Evolutionary conservation across 2,329 filamentous ascomycete genomes (phyloP).

Genomic region (Chrysoporthe austroafricana): DNA sequence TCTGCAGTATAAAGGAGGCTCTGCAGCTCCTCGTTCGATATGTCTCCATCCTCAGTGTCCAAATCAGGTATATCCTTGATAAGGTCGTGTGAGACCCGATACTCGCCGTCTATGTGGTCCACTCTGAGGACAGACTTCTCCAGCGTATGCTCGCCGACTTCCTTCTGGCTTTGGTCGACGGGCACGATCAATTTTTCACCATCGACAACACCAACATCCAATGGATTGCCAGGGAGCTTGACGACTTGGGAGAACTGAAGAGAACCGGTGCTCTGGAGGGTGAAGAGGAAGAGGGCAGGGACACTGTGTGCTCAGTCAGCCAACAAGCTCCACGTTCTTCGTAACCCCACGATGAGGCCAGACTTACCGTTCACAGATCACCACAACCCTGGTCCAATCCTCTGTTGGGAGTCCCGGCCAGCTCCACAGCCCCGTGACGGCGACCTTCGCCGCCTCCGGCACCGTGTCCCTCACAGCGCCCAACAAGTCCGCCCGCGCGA

Average conservation of each 20-base stretch:
- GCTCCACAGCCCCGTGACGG: constrained; percentile 50
- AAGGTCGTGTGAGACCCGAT: constrained; percentile 16
- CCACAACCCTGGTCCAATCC: constrained; percentile 39
- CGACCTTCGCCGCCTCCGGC: constrained; percentile 45
- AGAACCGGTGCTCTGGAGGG: constrained; percentile 50
- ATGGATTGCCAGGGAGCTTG: constrained; percentile 65
- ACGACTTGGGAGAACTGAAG: constrained; percentile 57
- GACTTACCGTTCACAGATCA: constrained; percentile 51
- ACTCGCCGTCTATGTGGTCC: constrained; percentile 28
- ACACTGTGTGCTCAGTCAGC: constrained; percentile 43
- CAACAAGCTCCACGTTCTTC: not conserved
- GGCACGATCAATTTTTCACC: constrained; percentile 42
- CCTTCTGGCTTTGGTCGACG: constrained; percentile 39
- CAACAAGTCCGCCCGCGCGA: constrained; percentile 59
- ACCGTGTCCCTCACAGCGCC: constrained; percentile 44
- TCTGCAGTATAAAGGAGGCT: constrained; percentile 52
- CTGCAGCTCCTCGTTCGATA: constrained; percentile 44
- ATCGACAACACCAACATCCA: constrained; percentile 52
- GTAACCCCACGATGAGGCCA: constrained; percentile 23
- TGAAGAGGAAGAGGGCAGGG: constrained; percentile 69
- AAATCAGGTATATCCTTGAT: constrained; percentile 31
- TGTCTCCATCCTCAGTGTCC: constrained; percentile 32
- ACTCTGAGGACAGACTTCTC: constrained; percentile 22
- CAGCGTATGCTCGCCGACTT: constrained; percentile 29
- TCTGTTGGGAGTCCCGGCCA: constrained; percentile 31